Conservation (phyloP, 306 rosid species). For the Fragaria iinumae region DNA sequence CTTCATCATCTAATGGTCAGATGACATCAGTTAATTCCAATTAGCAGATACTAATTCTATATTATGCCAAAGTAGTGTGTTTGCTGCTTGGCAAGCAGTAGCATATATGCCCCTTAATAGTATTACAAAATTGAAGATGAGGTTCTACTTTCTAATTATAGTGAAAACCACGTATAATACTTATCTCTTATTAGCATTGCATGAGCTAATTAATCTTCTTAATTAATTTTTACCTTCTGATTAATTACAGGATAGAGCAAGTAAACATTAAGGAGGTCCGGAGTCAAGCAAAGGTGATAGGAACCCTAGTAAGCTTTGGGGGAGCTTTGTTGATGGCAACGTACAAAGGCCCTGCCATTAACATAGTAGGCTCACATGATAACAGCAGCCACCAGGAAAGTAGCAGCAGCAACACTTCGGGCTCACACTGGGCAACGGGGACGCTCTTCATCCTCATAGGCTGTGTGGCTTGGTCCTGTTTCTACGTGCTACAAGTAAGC, state of each 20-base stretch:
- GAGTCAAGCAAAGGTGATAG: constrained; percentile 42
- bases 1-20: neutral
- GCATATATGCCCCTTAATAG: neutral
- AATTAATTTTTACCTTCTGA: neutral
- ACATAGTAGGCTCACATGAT: constrained; percentile 30
- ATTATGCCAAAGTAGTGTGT: constrained; percentile 1
- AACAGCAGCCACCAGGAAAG: constrained; percentile 11
- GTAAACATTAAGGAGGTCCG: constrained; percentile 32
- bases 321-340: constrained; percentile 72
- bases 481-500: constrained; percentile 58
- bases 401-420: constrained; percentile 23
- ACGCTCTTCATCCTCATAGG: constrained; percentile 58
- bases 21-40: constrained; percentile 1
- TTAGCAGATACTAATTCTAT: neutral
- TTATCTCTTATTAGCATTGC: neutral
- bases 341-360: constrained; percentile 68
- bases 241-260: constrained; percentile 29
- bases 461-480: constrained; percentile 64
- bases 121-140: neutral
- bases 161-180: constrained; percentile 1
- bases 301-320: constrained; percentile 45
- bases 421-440: constrained; percentile 50
- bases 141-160: neutral
- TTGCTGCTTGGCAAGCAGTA: neutral
- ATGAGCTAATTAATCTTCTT: neutral